Conservation (phyloP, 2,329 filamentous ascomycete species). For the Fusarium euwallaceae region DNA sequence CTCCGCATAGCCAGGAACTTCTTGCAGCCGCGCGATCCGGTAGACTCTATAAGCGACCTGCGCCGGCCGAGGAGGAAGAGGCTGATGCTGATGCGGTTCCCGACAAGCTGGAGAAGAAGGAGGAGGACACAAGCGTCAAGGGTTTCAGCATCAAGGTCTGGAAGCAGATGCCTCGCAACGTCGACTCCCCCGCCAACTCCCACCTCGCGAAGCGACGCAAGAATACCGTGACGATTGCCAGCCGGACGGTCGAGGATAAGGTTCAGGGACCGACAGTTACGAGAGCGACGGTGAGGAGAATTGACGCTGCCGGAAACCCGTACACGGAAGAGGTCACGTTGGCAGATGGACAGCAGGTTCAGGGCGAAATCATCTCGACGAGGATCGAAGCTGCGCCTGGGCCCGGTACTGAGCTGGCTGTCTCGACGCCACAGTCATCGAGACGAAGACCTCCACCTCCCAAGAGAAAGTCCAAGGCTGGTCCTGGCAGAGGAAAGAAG, state of each 20-base stretch:
- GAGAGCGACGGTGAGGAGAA: constrained; percentile 82
- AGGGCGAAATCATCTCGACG: constrained; percentile 82
- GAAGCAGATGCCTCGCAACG: constrained; percentile 72
- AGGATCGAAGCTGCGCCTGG: constrained; percentile 62
- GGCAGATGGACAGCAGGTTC: constrained; percentile 81
- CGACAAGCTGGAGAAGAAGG: constrained; percentile 72
- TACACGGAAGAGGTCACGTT: constrained; percentile 88
- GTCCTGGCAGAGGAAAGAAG: constrained; percentile 82
- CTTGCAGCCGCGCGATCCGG: constrained; percentile 85
- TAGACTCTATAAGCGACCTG: constrained; percentile 79
- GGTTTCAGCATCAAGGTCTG: constrained; percentile 70
- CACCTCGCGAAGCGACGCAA: constrained; percentile 73
- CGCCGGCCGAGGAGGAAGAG: constrained; percentile 72
- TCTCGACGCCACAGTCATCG: constrained; percentile 54
- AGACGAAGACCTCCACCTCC: constrained; percentile 79
- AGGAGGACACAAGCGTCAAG: constrained; percentile 68
- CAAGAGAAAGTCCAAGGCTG: constrained; percentile 82
- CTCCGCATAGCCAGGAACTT: constrained; percentile 84
- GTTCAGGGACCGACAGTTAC: constrained; percentile 71
- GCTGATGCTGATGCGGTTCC: constrained; percentile 61
- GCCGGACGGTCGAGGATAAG: constrained; percentile 62
- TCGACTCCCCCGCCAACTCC: constrained; percentile 65
- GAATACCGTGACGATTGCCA: constrained; percentile 69
- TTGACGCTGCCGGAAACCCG: constrained; percentile 83
- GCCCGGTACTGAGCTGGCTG: constrained; percentile 66